Conservation (phyloP, 352 stramenopile species). For the Phytophthora macrochlamydospora region DNA sequence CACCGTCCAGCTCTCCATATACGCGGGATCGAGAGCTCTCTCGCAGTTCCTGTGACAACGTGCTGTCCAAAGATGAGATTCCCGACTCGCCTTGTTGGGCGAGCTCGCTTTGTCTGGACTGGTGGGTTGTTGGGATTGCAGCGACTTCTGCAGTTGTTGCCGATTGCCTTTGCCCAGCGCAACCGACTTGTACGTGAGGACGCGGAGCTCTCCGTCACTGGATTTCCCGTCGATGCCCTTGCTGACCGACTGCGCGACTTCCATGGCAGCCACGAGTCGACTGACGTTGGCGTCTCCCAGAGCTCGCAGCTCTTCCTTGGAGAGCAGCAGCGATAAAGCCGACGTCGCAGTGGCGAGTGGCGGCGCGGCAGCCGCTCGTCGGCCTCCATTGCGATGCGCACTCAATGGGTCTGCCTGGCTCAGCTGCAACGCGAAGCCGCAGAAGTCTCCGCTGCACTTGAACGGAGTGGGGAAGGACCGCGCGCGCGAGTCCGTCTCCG, state of each 20-base stretch:
- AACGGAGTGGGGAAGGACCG: conserved; percentile 68
- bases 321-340: conserved; percentile 60
- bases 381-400: conserved; percentile 6
- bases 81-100: neutral
- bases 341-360: conserved; percentile 29
- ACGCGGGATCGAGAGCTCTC: conserved; percentile 48
- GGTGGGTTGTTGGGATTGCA: conserved; percentile 13
- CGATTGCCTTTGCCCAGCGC: conserved; percentile 67
- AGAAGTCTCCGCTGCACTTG: conserved; percentile 83
- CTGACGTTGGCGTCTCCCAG: conserved; percentile 46
- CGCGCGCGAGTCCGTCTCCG: conserved; percentile 11
- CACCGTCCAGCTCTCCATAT: conserved; percentile 59
- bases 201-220: conserved; percentile 36
- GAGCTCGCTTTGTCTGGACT: conserved; percentile 14
- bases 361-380: conserved; percentile 16
- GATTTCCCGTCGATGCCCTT: conserved; percentile 14
- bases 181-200: conserved; percentile 85
- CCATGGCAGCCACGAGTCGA: conserved; percentile 41
- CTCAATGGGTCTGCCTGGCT: conserved; percentile 13
- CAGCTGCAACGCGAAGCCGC: conserved; percentile 53
- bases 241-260: conserved; percentile 34
- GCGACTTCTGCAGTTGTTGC: conserved; percentile 35
- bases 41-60: conserved; percentile 56
- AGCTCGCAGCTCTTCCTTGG: conserved; percentile 41
- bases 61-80: conserved; percentile 49